Evolutionary conservation across 495 filamentous ascomycete genomes (phyloP), one percentile per base, ranked within the genome.

Genomic region (Hypomontagnella monticulosa): DNA sequence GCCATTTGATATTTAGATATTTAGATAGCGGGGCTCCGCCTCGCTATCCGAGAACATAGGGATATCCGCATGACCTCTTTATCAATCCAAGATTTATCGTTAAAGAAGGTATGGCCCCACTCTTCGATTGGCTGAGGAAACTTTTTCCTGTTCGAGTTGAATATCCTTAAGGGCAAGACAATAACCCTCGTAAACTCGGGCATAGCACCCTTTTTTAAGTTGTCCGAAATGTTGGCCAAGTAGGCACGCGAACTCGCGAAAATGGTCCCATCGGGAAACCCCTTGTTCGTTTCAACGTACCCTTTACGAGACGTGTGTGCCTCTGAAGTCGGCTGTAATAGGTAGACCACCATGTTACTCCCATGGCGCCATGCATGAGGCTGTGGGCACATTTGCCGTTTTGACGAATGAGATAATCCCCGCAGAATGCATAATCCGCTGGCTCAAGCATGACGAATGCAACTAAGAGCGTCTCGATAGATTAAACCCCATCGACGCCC

Each of bases 351-450:
- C 43, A 50, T 64, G 60, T 40, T 55, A 51, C 38, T 47, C 50
- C 32, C 42, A 57, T 61, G 52, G 66, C 57, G 66, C 66, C 40
- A 66, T 67, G 63, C 62, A 70, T 66, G 59, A 58, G 54, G 59
- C 63, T 56, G 53, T 47, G 63, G 63, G 54, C 30, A 16, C 41
- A 67, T 63, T 44, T 67, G 59, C 43, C 54, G 46, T 57, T 54
- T 60, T 38, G 60, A 63, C 60, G 59, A 71, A 71, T 71, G 50
- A 71, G 63, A 71, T 71, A 68, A 71, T 71, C 68, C 63, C 68
- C 68, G 68, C 68, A 71, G 41, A 49, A 54, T 49, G 43, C 64
- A 67, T 56, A 58, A 63, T 49, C 58, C 54, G 66, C 66, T 66
- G 62, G 58, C 16, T 60, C 30, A 42, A 42, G 15, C 38, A 51